Base-by-base conservation (phyloP, 2,329 filamentous ascomycete genomes). In the Ilyonectria destructans region DNA sequence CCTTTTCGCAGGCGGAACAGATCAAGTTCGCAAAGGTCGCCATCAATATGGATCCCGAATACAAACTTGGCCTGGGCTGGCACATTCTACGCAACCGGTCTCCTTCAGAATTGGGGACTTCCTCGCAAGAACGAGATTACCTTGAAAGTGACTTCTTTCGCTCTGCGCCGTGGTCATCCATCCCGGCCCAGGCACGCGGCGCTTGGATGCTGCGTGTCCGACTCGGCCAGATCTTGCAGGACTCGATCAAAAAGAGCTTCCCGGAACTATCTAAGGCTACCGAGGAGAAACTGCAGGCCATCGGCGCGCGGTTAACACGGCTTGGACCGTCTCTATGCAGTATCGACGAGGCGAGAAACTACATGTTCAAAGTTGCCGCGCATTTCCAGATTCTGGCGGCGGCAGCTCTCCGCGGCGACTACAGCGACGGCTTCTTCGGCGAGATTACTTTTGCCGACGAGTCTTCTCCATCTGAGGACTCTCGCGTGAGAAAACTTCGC, bases 121-220 rank as follows among this genome's bases (percentile, higher is more conserved):
- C 58, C 4, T 43, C 58, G 13, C 17, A 31, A 23, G 58, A 62
- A 21, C 49, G 49, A 13, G 58, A 62, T 37, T 55, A 29, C 35
- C 15, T 46, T 12, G 58, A 62, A 40, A 62, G 33, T 13, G 58
- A 62, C 23, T 62, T 62, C 37, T 46, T 62, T n/a, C 49, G 49
- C 17, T 31, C 29, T n/a, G n/a, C 48, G 6, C 58, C 58, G 13
- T 62, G 49, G 58, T 62, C 58, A n/a, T 33, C 49, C 10, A 40
- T 62, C 17, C 49, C 37, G 23, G 35, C 48, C 2, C 58, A 62
- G 49, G 48, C 49, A 26, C 49, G 58, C 2, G 58, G 58, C 23
- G 58, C 58, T 46, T 62, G 58, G 58, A 62, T 62, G 58, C 49
- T 62, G 31, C 49, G 58, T 6, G 26, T 55, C n/a, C 45, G 37